Conservation (phyloP, 495 filamentous ascomycete species). For the Baudoinia panamericana region DNA sequence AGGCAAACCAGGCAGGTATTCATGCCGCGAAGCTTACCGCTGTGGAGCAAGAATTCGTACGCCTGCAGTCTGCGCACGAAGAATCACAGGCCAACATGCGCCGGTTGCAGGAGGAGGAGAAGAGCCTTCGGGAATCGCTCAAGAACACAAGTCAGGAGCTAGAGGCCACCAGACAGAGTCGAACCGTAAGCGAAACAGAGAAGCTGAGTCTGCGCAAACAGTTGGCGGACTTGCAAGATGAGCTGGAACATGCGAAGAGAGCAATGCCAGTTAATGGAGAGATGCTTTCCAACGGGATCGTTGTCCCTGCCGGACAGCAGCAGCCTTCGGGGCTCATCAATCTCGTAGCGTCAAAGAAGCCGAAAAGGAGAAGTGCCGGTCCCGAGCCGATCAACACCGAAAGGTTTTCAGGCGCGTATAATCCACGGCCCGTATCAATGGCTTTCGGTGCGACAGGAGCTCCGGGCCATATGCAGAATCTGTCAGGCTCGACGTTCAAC, state of each 20-base stretch:
- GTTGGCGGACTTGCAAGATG: constrained; percentile 77
- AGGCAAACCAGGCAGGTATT: constrained; percentile 96
- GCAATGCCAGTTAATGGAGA: constrained; percentile 55
- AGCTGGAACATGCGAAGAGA: constrained; percentile 75
- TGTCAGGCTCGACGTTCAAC: constrained; percentile 56
- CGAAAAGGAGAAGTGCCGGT: constrained; percentile 86
- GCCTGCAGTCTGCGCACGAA: constrained; percentile 70
- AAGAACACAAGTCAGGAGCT: constrained; percentile 63
- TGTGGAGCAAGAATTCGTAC: constrained; percentile 89
- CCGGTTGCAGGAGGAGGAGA: constrained; percentile 85
- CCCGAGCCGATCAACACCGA: constrained; percentile 72
- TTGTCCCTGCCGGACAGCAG: constrained; percentile 41
- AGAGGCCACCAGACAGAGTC: constrained; percentile 55
- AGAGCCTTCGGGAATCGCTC: constrained; percentile 63
- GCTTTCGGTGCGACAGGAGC: constrained; percentile 48
- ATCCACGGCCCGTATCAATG: constrained; percentile 92
- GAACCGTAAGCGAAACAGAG: constrained; percentile 62
- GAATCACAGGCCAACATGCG: constrained; percentile 81
- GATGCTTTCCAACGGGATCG: constrained; percentile 41
- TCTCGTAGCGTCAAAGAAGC: constrained; percentile 91
- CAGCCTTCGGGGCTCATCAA: constrained; percentile 69
- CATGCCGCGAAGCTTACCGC: constrained; percentile 72
- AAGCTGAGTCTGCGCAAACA: constrained; percentile 75
- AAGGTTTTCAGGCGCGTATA: constrained; percentile 80
- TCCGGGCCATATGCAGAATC: constrained; percentile 48